Conservation (phyloP, 495 filamentous ascomycete genomes). For the Penicillium psychrofluorescens region DNA sequence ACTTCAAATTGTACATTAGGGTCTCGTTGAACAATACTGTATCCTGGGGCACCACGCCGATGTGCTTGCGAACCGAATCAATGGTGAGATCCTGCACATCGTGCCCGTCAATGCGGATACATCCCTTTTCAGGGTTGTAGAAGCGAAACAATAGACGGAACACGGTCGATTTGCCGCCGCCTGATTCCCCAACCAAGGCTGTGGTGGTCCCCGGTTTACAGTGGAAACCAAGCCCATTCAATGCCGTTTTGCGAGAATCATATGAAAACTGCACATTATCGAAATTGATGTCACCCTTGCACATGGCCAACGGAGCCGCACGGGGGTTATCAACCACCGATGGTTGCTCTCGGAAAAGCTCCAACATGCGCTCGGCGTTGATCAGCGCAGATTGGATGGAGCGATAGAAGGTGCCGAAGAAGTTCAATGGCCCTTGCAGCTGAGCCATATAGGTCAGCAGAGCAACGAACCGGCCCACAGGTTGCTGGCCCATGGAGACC, state of each 20-base stretch:
- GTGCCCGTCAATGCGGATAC: slow-evolving; percentile 73
- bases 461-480: slow-evolving; percentile 71
- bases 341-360: slow-evolving; percentile 90
- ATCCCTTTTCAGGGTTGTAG: slow-evolving; percentile 74
- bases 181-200: slow-evolving; percentile 90
- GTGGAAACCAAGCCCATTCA: slow-evolving; percentile 73
- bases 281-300: slow-evolving; percentile 77
- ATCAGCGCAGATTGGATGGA: slow-evolving; percentile 96
- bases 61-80: slow-evolving; percentile 81
- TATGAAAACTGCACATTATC: slow-evolving; percentile 86
- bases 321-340: slow-evolving; percentile 69
- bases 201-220: slow-evolving; percentile 88
- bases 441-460: slow-evolving; percentile 89
- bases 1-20: slow-evolving; percentile 93
- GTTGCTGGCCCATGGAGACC: slow-evolving; percentile 62
- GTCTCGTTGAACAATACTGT: slow-evolving; percentile 96
- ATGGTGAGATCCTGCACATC: slow-evolving; percentile 84
- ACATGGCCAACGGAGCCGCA: slow-evolving; percentile 48
- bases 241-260: slow-evolving; percentile 76
- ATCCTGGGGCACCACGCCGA: slow-evolving; percentile 95
- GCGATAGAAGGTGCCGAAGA: slow-evolving; percentile 96
- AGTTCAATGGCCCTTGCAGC: slow-evolving; percentile 87
- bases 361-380: slow-evolving; percentile 88
- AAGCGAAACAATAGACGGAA: slow-evolving; percentile 94
- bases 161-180: slow-evolving; percentile 95